phyloP scores from a whole-genome alignment of 768 basidiomycete genomes.

The Suillus americanus region DNA sequence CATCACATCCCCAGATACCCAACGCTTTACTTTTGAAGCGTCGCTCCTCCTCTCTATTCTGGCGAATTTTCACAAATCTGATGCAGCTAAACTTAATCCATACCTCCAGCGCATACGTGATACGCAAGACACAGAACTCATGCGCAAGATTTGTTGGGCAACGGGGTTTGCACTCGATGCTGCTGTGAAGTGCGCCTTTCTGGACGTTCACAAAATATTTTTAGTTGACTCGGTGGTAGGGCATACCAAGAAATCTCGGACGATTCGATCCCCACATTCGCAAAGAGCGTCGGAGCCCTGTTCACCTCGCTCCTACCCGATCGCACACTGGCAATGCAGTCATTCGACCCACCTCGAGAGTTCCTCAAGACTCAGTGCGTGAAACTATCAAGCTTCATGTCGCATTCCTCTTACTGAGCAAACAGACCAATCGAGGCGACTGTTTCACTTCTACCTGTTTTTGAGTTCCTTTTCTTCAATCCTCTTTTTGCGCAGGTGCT shows the following conservation, averaged over 20 bases:
- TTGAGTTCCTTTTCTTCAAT: slow-evolving; percentile 59
- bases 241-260: slow-evolving; percentile 56
- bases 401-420: slow-evolving; percentile 3
- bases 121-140: slow-evolving; percentile 46
- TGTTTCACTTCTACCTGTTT: slow-evolving; percentile 56
- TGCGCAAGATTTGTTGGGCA: slow-evolving; percentile 60
- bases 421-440: slow-evolving; percentile 63
- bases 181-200: slow-evolving; percentile 45
- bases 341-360: slow-evolving; percentile 48
- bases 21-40: slow-evolving; percentile 59
- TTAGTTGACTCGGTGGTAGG: slow-evolving; percentile 30
- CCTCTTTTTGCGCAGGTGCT: slow-evolving; percentile 48
- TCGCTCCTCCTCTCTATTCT: slow-evolving; percentile 59
- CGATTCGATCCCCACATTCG: slow-evolving; percentile 50
- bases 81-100: slow-evolving; percentile 67
- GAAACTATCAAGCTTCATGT: background rate
- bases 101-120: slow-evolving; percentile 56
- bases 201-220: background rate
- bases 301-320: slow-evolving; percentile 54
- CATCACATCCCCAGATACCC: slow-evolving; percentile 53
- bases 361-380: slow-evolving; percentile 58
- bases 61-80: slow-evolving; percentile 72
- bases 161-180: slow-evolving; percentile 50
- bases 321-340: slow-evolving; percentile 47
- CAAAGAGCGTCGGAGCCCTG: slow-evolving; percentile 51